Evolutionary conservation across 179 eudicot genomes (phyloP), one percentile per base, ranked within the genome.

Genomic region (Vitellaria paradoxa): DNA sequence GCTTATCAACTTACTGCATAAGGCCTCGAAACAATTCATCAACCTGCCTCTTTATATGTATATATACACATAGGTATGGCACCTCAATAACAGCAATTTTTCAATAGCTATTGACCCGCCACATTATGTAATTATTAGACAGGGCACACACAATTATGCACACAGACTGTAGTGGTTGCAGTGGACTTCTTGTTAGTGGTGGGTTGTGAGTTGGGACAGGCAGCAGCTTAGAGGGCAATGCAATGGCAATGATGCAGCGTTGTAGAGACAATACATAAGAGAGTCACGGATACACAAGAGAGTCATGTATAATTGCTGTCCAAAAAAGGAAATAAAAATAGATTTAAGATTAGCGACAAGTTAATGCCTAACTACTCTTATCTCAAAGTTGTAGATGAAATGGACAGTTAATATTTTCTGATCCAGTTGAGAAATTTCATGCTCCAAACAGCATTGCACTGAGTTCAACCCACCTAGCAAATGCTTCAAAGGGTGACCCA

Each of bases 331-430:
- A 67, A 10, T 53, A 53, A 13, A 15, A 20, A 76, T 40, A 3
- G 59, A 6, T 17, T 67, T 37, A 9, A 6, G 9, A 74, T 52
- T 49, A 30, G 46, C 24, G 20, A 64, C 59, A 37, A 26, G 26
- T 75, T 37, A 50, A 46, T 20, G 26, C 9, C 71, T 37, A 24
- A 49, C 17, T 18, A 26, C 26, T 75, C 18, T n/a, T 26, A 10
- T 75, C 78, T 30, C 78, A 63, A 55, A 37, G 17, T 11, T 21
- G 23, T 62, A 30, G 9, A 63, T 75, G 60, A 64, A 63, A 63
- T 26, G 21, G 46, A 63, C 23, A 75, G 15, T 47, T 49, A 75
- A 24, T 24, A 26, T 59, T 47, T 21, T 75, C 24, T 64, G 62
- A 9, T 64, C 17, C n/a, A 30, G 37, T 24, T 18, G 24, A 65